Base-by-base conservation (phyloP, 2,329 filamentous ascomycete genomes). In the Fusarium citri region DNA sequence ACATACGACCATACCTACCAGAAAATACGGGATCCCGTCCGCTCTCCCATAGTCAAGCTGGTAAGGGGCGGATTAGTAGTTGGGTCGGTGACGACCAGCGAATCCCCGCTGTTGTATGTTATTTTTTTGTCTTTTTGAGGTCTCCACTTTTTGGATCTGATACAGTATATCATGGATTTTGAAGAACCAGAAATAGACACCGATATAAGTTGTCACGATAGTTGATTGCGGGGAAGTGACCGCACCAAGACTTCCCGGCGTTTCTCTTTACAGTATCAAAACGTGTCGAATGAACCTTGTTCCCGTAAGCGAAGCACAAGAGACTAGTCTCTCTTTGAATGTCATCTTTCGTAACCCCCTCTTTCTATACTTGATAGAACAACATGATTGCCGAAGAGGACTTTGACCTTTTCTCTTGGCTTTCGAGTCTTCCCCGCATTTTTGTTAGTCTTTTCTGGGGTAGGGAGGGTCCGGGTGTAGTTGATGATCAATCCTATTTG, bases 361-460 rank as follows among this genome's bases (percentile, higher is more conserved):
- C 34, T 37, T n/a, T 37, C 34, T 37, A 37, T 37, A 37, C 34
- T 37, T n/a, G 18, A 11, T n/a, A 37, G 34, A 37, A 37, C 18
- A 37, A 63, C 20, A 37, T 51, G 45, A 66, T 57, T 69, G 66
- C 66, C 58, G 57, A 49, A 40, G 42, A 48, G 42, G n/a, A 55
- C 42, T 28, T 26, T 49, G 53, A 22, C 53, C 53, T 34, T 22
- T 43, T 25, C n/a, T 30, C 60, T 63, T 62, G 48, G 47, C 53
- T 47, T 53, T 54, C 7, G 34, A 28, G 43, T 56, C 46, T 54
- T 49, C 71, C 70, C 71, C 71, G 71, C 71, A 72, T 69, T 72
- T 55, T 59, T 53, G 42, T 64, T 40, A 8, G 41, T 43, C 34
- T 23, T 42, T 20, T 59, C 57, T 26, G 50, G 69, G 69, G 65